phyloP scores from a whole-genome alignment of 352 stramenopile species.

The Globisporangium takayamanum region DNA sequence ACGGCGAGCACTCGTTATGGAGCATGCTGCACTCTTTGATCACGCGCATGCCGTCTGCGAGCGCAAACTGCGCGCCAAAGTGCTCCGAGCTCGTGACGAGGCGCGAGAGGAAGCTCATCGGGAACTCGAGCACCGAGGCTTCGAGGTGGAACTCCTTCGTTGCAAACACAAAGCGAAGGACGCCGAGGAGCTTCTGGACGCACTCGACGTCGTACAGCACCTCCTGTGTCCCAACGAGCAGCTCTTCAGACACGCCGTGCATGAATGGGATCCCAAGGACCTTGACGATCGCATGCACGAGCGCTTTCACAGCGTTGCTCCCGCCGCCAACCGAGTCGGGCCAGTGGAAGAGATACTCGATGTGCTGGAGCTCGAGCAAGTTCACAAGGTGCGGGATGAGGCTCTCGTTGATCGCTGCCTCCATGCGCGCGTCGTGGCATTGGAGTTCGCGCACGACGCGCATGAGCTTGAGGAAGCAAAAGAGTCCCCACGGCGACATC shows the following conservation, averaged over 20 bases:
- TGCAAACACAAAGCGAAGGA: slow-evolving; percentile 59
- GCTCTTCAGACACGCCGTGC: slow-evolving; percentile 52
- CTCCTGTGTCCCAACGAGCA: slow-evolving; percentile 61
- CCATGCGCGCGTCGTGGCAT: slow-evolving; percentile 30
- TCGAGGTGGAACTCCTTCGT: slow-evolving; percentile 48
- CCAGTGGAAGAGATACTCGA: slow-evolving; percentile 63
- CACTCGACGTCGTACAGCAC: slow-evolving; percentile 65
- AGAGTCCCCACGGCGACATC: slow-evolving; percentile 77
- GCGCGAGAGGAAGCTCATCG: slow-evolving; percentile 77
- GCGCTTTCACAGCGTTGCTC: slow-evolving; percentile 69
- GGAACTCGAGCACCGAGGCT: slow-evolving; percentile 51
- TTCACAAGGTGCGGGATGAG: slow-evolving; percentile 54
- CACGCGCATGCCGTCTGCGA: slow-evolving; percentile 55
- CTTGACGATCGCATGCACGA: slow-evolving; percentile 82
- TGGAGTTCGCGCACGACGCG: slow-evolving; percentile 67
- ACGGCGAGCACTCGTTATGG: slow-evolving; percentile 30
- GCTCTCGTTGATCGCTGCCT: slow-evolving; percentile 46
- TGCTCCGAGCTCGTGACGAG: slow-evolving; percentile 81
- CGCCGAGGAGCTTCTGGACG: slow-evolving; percentile 53
- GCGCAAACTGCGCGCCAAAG: slow-evolving; percentile 75
- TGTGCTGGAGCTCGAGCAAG: slow-evolving; percentile 49
- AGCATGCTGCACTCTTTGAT: slow-evolving; percentile 71
- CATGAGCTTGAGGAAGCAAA: slow-evolving; percentile 80
- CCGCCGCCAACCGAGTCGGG: slow-evolving; percentile 74
- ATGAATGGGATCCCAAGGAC: slow-evolving; percentile 78